These are phyloP conservation scores for Dryadomyces quercivorus DNA, from an alignment of 2,329 filamentous ascomycete species.

Conservation along the genomic window DNA sequence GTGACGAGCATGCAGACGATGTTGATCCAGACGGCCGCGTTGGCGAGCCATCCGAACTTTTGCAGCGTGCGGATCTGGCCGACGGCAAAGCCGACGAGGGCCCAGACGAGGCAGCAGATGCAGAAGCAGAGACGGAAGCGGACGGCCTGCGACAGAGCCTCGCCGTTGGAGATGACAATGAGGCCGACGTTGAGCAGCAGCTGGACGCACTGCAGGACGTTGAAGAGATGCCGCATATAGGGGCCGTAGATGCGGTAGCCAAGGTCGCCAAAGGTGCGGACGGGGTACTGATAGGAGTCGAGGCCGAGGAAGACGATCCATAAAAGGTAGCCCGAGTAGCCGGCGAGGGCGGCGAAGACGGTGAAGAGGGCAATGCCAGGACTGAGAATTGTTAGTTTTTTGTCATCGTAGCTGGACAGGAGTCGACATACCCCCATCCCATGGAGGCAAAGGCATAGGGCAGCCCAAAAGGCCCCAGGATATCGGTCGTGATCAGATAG, in stretches of 20 bases:
- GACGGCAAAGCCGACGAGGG: constrained; percentile 35
- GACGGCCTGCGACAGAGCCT: constrained; percentile 40
- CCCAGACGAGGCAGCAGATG: constrained; percentile 37
- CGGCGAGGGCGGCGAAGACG: constrained; percentile 27
- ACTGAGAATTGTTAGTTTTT: constrained; percentile 15
- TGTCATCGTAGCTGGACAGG: background rate
- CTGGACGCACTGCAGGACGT: constrained; percentile 33
- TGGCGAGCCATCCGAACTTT: constrained; percentile 41
- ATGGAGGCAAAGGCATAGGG: constrained; percentile 19
- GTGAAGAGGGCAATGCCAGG: constrained; percentile 33
- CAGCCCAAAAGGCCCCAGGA: constrained; percentile 29
- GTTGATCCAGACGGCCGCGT: constrained; percentile 43
- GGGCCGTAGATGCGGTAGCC: constrained; percentile 34
- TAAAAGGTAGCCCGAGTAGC: constrained; percentile 33
- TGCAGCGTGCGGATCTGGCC: constrained; percentile 45
- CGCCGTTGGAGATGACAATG: constrained; percentile 39
- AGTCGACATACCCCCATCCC: constrained; percentile 14
- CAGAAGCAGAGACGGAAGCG: constrained; percentile 38
- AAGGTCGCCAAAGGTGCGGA: constrained; percentile 33
- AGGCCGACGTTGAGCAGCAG: constrained; percentile 38
- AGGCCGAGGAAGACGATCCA: constrained; percentile 31
- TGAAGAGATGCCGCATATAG: constrained; percentile 31
- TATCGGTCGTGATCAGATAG: constrained; percentile 36
- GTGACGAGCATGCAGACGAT: constrained; percentile 41
- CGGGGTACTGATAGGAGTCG: constrained; percentile 33